phyloP scores from a whole-genome alignment of 2,329 filamentous ascomycete genomes.

The Rhynchosporium secalis region DNA sequence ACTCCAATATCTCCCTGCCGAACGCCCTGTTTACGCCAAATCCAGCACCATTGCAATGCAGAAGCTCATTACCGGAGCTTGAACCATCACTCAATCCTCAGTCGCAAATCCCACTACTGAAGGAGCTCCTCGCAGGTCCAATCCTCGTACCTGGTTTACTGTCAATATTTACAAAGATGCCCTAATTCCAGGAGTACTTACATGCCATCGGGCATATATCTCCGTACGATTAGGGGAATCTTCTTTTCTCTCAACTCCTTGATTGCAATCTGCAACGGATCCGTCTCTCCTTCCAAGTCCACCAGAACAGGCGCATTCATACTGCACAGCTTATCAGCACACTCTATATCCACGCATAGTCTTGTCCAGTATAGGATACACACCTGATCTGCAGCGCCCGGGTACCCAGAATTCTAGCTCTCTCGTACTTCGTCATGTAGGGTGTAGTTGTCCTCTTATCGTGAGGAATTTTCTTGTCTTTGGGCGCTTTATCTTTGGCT shows the following conservation, averaged over 20 bases:
- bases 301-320: slow-evolving; percentile 98
- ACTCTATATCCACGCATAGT: neutral
- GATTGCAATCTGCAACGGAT: slow-evolving; percentile 94
- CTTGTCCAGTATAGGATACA: slow-evolving; percentile 33
- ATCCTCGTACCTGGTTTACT: slow-evolving; percentile 72
- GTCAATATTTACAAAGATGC: slow-evolving; percentile 6
- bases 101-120: slow-evolving; percentile 27
- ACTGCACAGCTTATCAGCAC: slow-evolving; percentile 48
- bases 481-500: slow-evolving; percentile 56
- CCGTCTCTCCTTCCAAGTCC: slow-evolving; percentile 95
- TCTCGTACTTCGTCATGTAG: slow-evolving; percentile 99
- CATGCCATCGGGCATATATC: slow-evolving; percentile 96
- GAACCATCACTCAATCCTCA: neutral
- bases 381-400: slow-evolving; percentile 94
- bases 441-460: slow-evolving; percentile 89
- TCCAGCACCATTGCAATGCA: slow-evolving; percentile 34
- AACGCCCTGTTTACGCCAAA: slow-evolving; percentile 39
- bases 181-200: slow-evolving; percentile 50
- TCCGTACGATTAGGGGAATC: slow-evolving; percentile 90
- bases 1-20: slow-evolving; percentile 14
- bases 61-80: slow-evolving; percentile 17
- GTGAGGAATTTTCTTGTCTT: slow-evolving; percentile 87
- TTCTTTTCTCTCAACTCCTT: slow-evolving; percentile 99
- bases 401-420: slow-evolving; percentile 88
- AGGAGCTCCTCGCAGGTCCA: slow-evolving; percentile 98